Evolutionary conservation across 2,329 filamentous ascomycete genomes (phyloP).

Genomic region (Verticillium alfalfae): DNA sequence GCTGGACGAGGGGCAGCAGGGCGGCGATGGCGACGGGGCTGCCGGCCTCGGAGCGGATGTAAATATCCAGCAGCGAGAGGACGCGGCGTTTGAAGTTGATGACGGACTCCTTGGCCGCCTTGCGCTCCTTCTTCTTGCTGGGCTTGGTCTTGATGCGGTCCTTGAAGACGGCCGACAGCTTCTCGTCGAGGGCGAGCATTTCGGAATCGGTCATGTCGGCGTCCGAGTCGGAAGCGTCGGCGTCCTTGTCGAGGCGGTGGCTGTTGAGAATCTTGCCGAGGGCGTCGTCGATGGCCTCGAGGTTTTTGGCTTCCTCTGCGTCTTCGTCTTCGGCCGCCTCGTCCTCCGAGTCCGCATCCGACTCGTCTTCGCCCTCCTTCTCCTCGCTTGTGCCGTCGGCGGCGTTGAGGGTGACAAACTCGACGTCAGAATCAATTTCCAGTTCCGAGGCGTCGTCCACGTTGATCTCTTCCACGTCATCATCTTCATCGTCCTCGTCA

Average conservation of each 20-base stretch:
- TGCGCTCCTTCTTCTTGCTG: slow-evolving; percentile 76
- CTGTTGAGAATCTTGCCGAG: slow-evolving; percentile 75
- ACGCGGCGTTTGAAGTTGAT: slow-evolving; percentile 94
- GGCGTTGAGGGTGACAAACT: slow-evolving; percentile 36
- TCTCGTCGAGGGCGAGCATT: slow-evolving; percentile 83
- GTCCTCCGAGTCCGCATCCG: slow-evolving; percentile 32
- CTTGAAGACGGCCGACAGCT: slow-evolving; percentile 80
- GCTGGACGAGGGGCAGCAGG: slow-evolving; percentile 68
- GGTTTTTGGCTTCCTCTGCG: slow-evolving; percentile 34
- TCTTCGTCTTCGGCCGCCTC: slow-evolving; percentile 31
- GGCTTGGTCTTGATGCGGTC: slow-evolving; percentile 59
- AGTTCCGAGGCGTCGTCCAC: slow-evolving; percentile 35
- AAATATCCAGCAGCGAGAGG: slow-evolving; percentile 81
- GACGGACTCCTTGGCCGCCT: slow-evolving; percentile 82
- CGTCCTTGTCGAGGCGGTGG: slow-evolving; percentile 52
- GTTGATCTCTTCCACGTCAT: slow-evolving; percentile 22
- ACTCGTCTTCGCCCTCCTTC: slow-evolving; percentile 39
- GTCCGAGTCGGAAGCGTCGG: slow-evolving; percentile 54
- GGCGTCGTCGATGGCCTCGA: slow-evolving; percentile 60
- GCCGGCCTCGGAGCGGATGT: slow-evolving; percentile 70
- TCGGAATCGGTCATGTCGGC: slow-evolving; percentile 92
- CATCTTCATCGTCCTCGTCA: slow-evolving; percentile 29
- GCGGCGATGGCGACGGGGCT: slow-evolving; percentile 63
- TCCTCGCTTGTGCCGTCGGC: slow-evolving; percentile 37
- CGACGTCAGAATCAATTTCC: slow-evolving; percentile 44